Conservation (phyloP, 2,329 filamentous ascomycete genomes). For the Neofusicoccum ribis region DNA sequence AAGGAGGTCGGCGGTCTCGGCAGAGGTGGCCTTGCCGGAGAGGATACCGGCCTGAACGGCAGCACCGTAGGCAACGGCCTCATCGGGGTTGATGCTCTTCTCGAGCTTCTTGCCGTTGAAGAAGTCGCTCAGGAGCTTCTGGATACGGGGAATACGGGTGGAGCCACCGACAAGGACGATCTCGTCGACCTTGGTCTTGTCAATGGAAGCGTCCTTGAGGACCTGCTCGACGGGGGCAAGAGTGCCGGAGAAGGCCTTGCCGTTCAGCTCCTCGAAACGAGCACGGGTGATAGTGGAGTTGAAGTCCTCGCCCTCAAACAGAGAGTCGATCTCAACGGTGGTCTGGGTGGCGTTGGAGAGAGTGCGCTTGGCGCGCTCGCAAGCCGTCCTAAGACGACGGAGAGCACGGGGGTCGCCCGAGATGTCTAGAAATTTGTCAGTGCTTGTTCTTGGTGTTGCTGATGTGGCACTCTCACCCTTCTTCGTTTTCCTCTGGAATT, state of each 20-base stretch:
- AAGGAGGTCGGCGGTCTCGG: conserved; percentile 90
- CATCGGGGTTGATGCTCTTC: conserved; percentile 99
- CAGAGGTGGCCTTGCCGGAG: conserved; percentile 94
- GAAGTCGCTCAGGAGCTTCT: conserved; percentile 98
- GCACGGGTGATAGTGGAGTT: conserved; percentile 96
- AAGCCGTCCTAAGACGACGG: conserved; percentile 93
- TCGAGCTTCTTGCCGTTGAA: conserved; percentile 99
- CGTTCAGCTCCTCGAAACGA: conserved; percentile 98
- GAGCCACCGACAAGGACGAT: conserved; percentile 98
- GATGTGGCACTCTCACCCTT: conserved; percentile 42
- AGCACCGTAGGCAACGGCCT: conserved; percentile 98
- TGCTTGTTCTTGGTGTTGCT: not conserved
- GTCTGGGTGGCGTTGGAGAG: conserved; percentile 97
- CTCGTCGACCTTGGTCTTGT: conserved; percentile 93
- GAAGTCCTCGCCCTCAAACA: conserved; percentile 98
- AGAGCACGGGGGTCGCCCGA: conserved; percentile 86
- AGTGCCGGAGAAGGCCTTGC: conserved; percentile 90
- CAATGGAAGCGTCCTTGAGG: conserved; percentile 84
- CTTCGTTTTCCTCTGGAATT: conserved; percentile 81
- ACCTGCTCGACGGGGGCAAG: conserved; percentile 96
- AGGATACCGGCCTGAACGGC: conserved; percentile 98
- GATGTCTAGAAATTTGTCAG: conserved; percentile 42
- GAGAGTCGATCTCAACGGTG: conserved; percentile 96
- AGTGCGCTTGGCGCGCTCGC: conserved; percentile 99
- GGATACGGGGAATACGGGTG: conserved; percentile 97